Percentiles rank a stretch among this genome's conserved stretches.
phyloP scores from a whole-genome alignment of 2,329 filamentous ascomycete genomes.

The Colletotrichum sidae region DNA sequence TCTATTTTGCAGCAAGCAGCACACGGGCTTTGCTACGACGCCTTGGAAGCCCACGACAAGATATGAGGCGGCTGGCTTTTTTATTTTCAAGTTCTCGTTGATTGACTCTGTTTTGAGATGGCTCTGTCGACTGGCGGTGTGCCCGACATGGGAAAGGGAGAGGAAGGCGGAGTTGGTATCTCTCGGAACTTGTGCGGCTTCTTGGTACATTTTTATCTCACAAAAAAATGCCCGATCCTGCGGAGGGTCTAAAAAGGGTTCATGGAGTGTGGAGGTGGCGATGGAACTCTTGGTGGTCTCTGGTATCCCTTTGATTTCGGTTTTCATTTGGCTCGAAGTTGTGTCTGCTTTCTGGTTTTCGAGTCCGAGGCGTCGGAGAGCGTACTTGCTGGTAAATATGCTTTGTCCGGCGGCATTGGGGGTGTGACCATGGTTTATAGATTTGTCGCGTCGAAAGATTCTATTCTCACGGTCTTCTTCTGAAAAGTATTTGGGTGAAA shows the following conservation, averaged over 20 bases:
- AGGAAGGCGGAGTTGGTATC: neutral
- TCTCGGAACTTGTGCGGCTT: constrained; percentile 9
- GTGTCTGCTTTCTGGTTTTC: neutral
- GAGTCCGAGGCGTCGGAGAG: constrained; percentile 31
- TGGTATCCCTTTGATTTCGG: neutral
- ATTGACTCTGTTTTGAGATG: neutral
- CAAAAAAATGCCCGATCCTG: neutral
- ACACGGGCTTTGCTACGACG: constrained; percentile 37
- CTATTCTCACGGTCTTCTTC: neutral
- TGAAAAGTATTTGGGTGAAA: neutral
- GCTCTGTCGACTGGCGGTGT: neutral
- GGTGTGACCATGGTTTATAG: constrained; percentile 22
- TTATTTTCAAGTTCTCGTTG: neutral
- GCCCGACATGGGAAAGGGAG: neutral
- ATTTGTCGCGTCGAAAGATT: constrained; percentile 14
- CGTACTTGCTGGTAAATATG: constrained; percentile 36
- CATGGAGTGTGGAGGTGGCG: no score
- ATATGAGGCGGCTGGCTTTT: constrained; percentile 22
- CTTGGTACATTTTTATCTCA: constrained; percentile 23
- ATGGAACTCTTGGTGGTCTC: no score
- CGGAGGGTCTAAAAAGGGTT: no score
- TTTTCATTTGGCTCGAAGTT: constrained; percentile 3
- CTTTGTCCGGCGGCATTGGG: constrained; percentile 17
- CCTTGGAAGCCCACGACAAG: constrained; percentile 35
- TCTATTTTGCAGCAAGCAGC: constrained; percentile 29